Base-by-base conservation (phyloP, 2,329 filamentous ascomycete genomes). In the Fusarium hainanense region DNA sequence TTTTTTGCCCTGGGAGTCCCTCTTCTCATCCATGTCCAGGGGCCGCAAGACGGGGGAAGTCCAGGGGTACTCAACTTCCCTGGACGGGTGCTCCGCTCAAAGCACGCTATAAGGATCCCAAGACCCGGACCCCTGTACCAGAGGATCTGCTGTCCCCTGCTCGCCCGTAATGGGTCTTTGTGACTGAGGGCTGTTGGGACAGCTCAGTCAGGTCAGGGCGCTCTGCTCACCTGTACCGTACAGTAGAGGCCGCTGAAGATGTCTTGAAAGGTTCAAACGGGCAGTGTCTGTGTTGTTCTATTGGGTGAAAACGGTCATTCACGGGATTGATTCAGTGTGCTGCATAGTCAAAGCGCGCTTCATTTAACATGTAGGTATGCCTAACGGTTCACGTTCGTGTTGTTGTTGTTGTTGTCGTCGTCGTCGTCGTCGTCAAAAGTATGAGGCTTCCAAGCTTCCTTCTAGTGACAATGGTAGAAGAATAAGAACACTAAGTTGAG, bases 181-280 rank as follows among this genome's bases (percentile, higher is more conserved):
- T 6, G 6, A 40, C 42, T 50, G 28, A 59, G 63, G 67, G 59
- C 68, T 71, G 68, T 23, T 51, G 54, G 18, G 23, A 16, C 49
- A 52, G 32, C 32, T 34, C 32, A 34, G 49, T 37, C 49, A 52
- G 49, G 49, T 37, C 49, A 52, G 49, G 49, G 49, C 49, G 49
- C 49, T 50, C 30, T 47, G 44, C 44, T 47, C 44, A 47, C 44
- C 30, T 51, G 32, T 14, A 41, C 49, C n/a, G 30, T 28, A 48
- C 47, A 56, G 57, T 27, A 55, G 58, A 68, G 54, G 47, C 67
- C 54, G 62, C 67, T 69, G 67, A 70, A 69, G 67, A 68, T 68
- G 57, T 68, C 63, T 63, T 54, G 30, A 51, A 69, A 44, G 23
- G 34, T 48, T 23, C 21, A 54, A 34, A 42, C 34, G 49, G 34